A percentile compares a stretch with the other conserved stretches of the same genome.
Conservation (phyloP, 1,139 yeast species). For the Blastobotrys proliferans region DNA sequence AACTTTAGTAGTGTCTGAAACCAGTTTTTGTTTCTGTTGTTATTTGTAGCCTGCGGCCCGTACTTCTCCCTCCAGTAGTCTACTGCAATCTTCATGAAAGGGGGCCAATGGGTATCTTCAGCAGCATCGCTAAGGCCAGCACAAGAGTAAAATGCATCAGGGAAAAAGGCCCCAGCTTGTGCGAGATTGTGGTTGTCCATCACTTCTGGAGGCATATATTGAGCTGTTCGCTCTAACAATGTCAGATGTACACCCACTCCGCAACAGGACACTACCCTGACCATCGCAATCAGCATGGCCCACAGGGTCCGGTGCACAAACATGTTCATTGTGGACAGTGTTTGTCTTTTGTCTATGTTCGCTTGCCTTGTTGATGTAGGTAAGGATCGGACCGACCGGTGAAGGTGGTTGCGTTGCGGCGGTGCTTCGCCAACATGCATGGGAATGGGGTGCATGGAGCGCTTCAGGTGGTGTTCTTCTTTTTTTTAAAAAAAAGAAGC, state of each 20-base stretch:
- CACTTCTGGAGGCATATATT: constrained; percentile 33
- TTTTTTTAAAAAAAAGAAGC: no score
- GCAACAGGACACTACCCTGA: constrained; percentile 1
- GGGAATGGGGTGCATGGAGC: no score
- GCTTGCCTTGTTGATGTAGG: no score
- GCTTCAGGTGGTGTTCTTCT: no score
- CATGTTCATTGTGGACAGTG: no score
- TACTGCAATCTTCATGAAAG: constrained; percentile 46
- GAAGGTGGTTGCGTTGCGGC: no score
- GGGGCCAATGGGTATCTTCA: constrained; percentile 64
- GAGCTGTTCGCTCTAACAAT: constrained; percentile 37
- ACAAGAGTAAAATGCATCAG: constrained; percentile 60
- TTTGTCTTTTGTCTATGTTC: no score
- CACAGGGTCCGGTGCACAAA: no score
- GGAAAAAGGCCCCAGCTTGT: constrained; percentile 56
- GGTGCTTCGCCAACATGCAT: no score
- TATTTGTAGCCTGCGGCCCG: constrained; percentile 10
- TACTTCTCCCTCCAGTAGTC: constrained; percentile 38
- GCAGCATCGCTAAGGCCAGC: constrained; percentile 47
- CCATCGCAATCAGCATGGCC: neutral
- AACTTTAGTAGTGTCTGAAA: neutral
- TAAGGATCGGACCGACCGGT: no score
- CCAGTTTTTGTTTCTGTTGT: constrained; percentile 4
- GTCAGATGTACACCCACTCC: constrained; percentile 38
- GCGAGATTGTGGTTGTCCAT: constrained; percentile 21